These are phyloP conservation scores for Candida sithepensis DNA, from an alignment of 805 yeast genomes.

Conservation along the genomic window DNA sequence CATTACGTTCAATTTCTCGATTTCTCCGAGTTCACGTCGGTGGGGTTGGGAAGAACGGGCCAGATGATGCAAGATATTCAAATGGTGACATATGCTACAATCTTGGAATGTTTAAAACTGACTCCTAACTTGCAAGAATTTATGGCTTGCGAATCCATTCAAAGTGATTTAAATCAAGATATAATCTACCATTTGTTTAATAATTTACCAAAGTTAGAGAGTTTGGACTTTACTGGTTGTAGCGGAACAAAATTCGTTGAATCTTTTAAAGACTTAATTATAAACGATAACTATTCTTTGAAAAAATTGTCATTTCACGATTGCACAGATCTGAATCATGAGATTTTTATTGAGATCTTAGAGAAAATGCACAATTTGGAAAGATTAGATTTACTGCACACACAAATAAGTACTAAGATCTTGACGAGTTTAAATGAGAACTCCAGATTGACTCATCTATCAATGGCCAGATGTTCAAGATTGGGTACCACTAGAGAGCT, in stretches of 20 bases:
- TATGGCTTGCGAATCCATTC: slow-evolving; percentile 80
- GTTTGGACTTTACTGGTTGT: slow-evolving; percentile 88
- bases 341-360: slow-evolving; percentile 52
- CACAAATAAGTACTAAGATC: slow-evolving; percentile 65
- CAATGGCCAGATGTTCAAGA: slow-evolving; percentile 61
- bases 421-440: slow-evolving; percentile 51
- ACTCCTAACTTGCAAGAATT: slow-evolving; percentile 75
- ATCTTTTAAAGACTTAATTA: slow-evolving; percentile 48
- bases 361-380: slow-evolving; percentile 54
- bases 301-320: slow-evolving; percentile 75
- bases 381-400: slow-evolving; percentile 77
- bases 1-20: slow-evolving; percentile 72
- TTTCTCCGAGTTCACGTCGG: slow-evolving; percentile 83
- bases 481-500: slow-evolving; percentile 66
- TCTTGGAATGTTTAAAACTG: slow-evolving; percentile 54
- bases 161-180: slow-evolving; percentile 67
- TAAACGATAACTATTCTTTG: slow-evolving; percentile 26
- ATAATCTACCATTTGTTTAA: slow-evolving; percentile 57
- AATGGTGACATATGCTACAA: slow-evolving; percentile 77
- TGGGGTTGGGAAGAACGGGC: slow-evolving; percentile 86
- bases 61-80: slow-evolving; percentile 89
- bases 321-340: slow-evolving; percentile 70
- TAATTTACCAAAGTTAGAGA: slow-evolving; percentile 50
- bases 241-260: slow-evolving; percentile 58
- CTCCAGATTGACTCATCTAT: slow-evolving; percentile 68